A percentile compares a stretch with the other conserved stretches of the same genome.
Conservation (phyloP, 73 alveolate species). For the Effrenium voratum region DNA sequence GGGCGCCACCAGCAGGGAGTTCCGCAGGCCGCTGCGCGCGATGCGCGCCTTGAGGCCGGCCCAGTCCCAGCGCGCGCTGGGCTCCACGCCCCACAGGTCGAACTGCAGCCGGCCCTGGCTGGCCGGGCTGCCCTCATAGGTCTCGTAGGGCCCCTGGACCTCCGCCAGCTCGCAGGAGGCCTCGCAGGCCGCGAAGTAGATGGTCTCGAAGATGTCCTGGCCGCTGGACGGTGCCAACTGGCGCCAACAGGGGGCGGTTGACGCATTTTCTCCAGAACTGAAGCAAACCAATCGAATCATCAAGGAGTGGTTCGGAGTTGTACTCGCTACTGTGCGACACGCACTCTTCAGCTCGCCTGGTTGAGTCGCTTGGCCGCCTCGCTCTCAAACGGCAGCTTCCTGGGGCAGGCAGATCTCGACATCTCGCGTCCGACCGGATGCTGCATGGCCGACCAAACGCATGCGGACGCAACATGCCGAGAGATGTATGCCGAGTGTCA, state of each 20-base stretch:
- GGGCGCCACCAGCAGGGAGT: conserved; percentile 98
- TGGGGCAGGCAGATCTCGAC: no score
- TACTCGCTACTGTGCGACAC: not conserved
- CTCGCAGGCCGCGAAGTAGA: conserved; percentile 97
- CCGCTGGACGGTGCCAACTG: conserved; percentile 49
- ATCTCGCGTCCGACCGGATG: no score
- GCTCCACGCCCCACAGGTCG: conserved; percentile 13
- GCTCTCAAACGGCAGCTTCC: conserved; percentile 97
- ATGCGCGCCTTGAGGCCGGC: conserved; percentile 94
- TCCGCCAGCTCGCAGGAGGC: conserved; percentile 97
- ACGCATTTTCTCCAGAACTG: not conserved
- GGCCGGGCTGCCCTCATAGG: conserved; percentile 96
- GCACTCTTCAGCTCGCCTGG: not conserved
- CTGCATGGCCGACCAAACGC: no score
- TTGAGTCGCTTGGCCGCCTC: conserved; percentile 58
- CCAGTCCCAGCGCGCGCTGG: not conserved
- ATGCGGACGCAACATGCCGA: no score
- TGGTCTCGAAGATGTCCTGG: conserved; percentile 98
- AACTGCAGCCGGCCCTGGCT: conserved; percentile 15
- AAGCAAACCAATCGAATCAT: not conserved
- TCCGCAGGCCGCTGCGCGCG: conserved; percentile 96
- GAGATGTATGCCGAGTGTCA: no score
- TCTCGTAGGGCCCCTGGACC: conserved; percentile 96
- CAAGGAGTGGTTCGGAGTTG: not conserved
- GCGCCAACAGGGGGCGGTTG: not conserved